Conservation (phyloP, 1,284 basidiomycete genomes). For the Lentinus polychrous region DNA sequence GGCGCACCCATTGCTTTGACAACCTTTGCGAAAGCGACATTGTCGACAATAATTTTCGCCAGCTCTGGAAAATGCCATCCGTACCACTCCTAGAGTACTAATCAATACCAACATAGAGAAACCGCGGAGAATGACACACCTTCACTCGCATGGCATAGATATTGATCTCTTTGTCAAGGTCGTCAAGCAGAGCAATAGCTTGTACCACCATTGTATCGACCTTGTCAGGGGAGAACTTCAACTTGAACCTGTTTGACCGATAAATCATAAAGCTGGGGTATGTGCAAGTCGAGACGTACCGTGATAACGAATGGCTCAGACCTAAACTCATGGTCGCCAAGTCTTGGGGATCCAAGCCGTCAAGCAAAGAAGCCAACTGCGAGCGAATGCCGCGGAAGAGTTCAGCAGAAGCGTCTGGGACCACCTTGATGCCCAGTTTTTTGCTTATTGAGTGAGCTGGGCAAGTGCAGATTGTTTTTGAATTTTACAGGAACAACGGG, state of each 20-base stretch:
- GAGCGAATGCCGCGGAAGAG: slow-evolving; percentile 94
- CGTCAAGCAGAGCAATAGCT: slow-evolving; percentile 96
- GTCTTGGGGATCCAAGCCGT: slow-evolving; percentile 92
- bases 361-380: slow-evolving; percentile 83
- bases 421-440: slow-evolving; percentile 89
- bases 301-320: slow-evolving; percentile 92
- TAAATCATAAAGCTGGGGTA: background rate
- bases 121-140: slow-evolving; percentile 36
- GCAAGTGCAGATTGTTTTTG: background rate
- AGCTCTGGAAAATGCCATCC: slow-evolving; percentile 99
- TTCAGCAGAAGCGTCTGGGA: slow-evolving; percentile 65
- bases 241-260: slow-evolving; percentile 71
- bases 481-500: slow-evolving; percentile 1
- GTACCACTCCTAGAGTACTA: slow-evolving; percentile 83
- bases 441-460: slow-evolving; percentile 84
- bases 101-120: slow-evolving; percentile 9
- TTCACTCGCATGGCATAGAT: slow-evolving; percentile 99
- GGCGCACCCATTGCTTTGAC: slow-evolving; percentile 77
- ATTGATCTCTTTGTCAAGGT: slow-evolving; percentile 99
- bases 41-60: slow-evolving; percentile 97
- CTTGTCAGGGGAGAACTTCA: slow-evolving; percentile 99
- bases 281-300: slow-evolving; percentile 35
- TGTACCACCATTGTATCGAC: slow-evolving; percentile 99
- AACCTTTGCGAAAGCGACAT: slow-evolving; percentile 92
- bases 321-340: slow-evolving; percentile 97